Conservation (phyloP, 192 early-diverging fungal genomes). For the Linnemannia exigua region DNA sequence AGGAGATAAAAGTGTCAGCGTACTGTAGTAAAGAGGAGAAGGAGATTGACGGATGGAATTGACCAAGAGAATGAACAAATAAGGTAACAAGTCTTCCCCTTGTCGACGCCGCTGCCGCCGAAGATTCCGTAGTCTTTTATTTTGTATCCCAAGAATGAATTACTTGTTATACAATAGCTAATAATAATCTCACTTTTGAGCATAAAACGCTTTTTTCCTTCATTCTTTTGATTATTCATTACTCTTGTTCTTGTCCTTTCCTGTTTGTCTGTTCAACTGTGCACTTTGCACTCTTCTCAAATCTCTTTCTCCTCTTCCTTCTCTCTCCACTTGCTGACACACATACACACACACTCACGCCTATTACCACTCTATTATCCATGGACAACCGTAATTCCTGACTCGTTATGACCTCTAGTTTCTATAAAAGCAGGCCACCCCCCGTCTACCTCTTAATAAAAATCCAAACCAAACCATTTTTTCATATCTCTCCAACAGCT, state of each 20-base stretch:
- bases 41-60: neutral
- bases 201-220: neutral
- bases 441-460: neutral
- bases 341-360: neutral
- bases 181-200: neutral
- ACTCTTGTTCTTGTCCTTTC: neutral
- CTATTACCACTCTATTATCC: neutral
- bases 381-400: neutral
- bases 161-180: neutral
- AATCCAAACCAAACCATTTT: neutral
- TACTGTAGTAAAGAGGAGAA: neutral
- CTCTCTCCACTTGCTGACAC: neutral
- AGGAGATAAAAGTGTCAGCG: no score
- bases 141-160: neutral
- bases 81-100: neutral
- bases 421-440: slow-evolving; percentile 1
- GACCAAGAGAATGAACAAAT: neutral
- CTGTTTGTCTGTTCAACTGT: neutral
- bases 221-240: neutral
- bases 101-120: neutral
- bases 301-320: neutral
- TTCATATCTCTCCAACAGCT: neutral
- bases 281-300: neutral
- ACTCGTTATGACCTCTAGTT: neutral
- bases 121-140: neutral